A percentile compares a stretch with the other conserved stretches of the same genome.
These are phyloP conservation scores for Nakazawaea holstii DNA, from an alignment of 805 yeast species.

Conservation along the genomic window DNA sequence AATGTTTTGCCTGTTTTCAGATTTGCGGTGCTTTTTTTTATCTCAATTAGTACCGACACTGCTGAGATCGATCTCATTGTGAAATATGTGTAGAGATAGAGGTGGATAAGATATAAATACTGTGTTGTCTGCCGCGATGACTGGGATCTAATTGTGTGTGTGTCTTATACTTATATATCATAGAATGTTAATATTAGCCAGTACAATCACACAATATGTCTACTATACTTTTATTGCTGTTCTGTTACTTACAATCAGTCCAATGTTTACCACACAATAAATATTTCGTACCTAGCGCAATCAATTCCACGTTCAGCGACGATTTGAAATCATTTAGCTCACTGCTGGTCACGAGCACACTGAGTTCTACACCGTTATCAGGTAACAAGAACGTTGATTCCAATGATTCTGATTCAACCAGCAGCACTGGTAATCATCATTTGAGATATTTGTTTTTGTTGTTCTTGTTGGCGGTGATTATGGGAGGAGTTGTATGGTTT, in stretches of 20 bases:
- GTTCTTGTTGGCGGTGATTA: neutral
- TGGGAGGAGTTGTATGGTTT: constrained; percentile 1
- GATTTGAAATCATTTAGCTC: neutral
- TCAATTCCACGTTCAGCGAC: neutral
- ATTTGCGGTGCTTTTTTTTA: too few species aligned
- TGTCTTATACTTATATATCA: neutral
- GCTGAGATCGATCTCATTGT: too few species aligned
- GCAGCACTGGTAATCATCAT: neutral
- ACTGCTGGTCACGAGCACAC: too few species aligned
- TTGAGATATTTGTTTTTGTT: constrained; percentile 1
- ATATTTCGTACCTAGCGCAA: neutral
- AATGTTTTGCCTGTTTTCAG: too few species aligned
- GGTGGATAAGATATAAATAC: too few species aligned
- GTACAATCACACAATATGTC: constrained; percentile 4
- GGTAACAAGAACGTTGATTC: constrained; percentile 6
- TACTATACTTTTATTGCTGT: constrained; percentile 3
- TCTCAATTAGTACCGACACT: too few species aligned
- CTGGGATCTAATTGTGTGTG: too few species aligned
- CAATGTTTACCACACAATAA: constrained; percentile 1
- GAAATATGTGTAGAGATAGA: too few species aligned
- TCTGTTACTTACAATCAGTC: constrained; percentile 1
- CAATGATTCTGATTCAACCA: neutral
- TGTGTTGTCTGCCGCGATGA: too few species aligned
- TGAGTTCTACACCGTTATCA: neutral
- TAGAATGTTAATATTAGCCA: neutral